Conservation (phyloP, 306 rosid genomes). For the Pterocarpus macrocarpus region DNA sequence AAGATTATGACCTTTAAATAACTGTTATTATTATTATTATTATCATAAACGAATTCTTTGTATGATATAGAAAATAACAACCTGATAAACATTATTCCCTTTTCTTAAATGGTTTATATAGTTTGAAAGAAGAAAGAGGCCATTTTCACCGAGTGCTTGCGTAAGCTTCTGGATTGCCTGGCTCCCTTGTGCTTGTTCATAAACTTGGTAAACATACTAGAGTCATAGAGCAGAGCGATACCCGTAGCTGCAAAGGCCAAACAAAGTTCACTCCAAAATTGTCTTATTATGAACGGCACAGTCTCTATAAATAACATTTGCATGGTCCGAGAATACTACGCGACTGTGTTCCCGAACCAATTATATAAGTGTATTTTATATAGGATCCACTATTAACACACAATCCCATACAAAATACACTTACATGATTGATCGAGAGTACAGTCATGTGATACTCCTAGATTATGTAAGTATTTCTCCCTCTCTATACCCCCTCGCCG, state of each 20-base stretch:
- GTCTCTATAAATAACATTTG: too few species aligned
- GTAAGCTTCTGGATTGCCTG: conserved; percentile 11
- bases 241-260: neutral
- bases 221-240: neutral
- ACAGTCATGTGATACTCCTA: too few species aligned
- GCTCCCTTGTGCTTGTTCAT: neutral
- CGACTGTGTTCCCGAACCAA: too few species aligned
- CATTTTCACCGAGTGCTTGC: conserved; percentile 8
- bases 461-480: too few species aligned
- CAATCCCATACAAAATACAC: too few species aligned
- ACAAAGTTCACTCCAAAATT: neutral
- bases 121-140: neutral
- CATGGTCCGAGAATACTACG: too few species aligned
- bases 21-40: too few species aligned
- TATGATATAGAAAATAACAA: neutral
- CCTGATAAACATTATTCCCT: neutral
- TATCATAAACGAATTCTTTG: neutral
- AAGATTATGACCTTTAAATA: too few species aligned
- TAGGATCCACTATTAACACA: too few species aligned
- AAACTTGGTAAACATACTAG: neutral
- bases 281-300: neutral
- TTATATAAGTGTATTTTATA: too few species aligned
- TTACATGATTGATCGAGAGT: too few species aligned
- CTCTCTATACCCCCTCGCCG: neutral
- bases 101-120: neutral